Evolutionary conservation across 2,329 filamentous ascomycete species (phyloP), one percentile per base, ranked within the genome.

Genomic region (Fusarium miscanthi): DNA sequence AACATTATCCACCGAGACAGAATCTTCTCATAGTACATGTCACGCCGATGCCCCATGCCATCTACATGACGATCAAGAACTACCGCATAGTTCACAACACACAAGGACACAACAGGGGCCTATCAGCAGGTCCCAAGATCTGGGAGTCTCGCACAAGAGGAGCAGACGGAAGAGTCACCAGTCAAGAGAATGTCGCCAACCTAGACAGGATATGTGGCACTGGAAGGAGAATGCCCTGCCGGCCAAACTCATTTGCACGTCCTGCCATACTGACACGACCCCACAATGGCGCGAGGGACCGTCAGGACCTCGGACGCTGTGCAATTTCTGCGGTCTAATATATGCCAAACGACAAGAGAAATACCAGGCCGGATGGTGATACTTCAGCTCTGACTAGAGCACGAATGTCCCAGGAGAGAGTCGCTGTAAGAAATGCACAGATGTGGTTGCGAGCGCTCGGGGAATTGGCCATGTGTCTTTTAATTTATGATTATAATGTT

Each of bases 191-290:
- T n/a, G 13, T 4, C 6, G 8, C 8, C 17, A 23, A 3, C n/a
- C 6, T 17, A 31, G 17, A 9, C 12, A 35, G 5, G n/a, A 27
- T 9, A 3, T 25, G 8, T 13, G 7, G 5, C 27, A 9, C 3
- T 1, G 10, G 21, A 0, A n/a, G 3, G 10, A 0, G 5, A 23
- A 9, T 2, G 0, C 12, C 3, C 48, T 16, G 12, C 31, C 12
- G 2, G 6, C 3, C 8, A 35, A 14, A 4, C 8, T 3, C 5
- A 11, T 13, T 16, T 52, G 48, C 13, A 37, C 5, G 2, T 52
- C n/a, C 13, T 52, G 48, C 9, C 31, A 3, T 4, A 37, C 31
- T 21, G 9, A 16, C 8, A 6, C 25, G 3, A 52, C 48, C 16
- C 48, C 48, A 11, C n/a, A 5, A 27, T 52, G 48, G 48, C 31